Base-by-base conservation (phyloP, 495 filamentous ascomycete genomes). In the Aspergillus incahuasiensis region DNA sequence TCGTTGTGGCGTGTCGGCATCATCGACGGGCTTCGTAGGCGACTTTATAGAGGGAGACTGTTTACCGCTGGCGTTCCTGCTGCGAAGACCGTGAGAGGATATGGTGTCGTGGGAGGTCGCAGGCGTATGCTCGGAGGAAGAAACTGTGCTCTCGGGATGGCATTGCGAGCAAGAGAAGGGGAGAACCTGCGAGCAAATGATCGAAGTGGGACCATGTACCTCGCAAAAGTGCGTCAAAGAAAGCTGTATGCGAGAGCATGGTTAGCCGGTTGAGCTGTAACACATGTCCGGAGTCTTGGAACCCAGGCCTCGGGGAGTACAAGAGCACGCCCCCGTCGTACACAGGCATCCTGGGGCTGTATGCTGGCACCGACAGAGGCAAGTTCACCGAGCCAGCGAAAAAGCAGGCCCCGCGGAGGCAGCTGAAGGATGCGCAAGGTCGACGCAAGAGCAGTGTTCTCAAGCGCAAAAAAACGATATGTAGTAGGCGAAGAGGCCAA, bases 211-310 rank as follows among this genome's bases (percentile, higher is more conserved):
- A 57, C 92, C 92, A 79, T 97, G 91, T 63, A 91, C 79, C 72
- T 97, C 92, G 79, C 92, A 97, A 72, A 95, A 97, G 75, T 97
- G 92, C 65, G 92, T 92, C 62, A 97, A 83, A 68, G 90, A 95
- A 66, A 96, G 82, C 92, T 97, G 49, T 60, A 34, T 39, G 38
- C 32, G 21, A 24, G 21, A 13, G 8, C 21, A 40, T 56, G 45
- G 55, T 60, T 43, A 48, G 41, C 48, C 55, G 11, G 50, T 48
- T 22, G 41, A 53, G 19, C 8, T 5, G 52, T 50, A 55, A 44
- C 49, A 40, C 24, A 50, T 25, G 24, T 8, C 49, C 39, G 30
- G 50, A 41, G 39, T 32, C 38, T 39, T 53, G 32, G 49, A 39
- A 28, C 42, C 34, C 42, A 44, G 20, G 42, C 18, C 24, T 48